phyloP scores from a whole-genome alignment of 164 flowering plant species.

The Magnolia sinica region DNA sequence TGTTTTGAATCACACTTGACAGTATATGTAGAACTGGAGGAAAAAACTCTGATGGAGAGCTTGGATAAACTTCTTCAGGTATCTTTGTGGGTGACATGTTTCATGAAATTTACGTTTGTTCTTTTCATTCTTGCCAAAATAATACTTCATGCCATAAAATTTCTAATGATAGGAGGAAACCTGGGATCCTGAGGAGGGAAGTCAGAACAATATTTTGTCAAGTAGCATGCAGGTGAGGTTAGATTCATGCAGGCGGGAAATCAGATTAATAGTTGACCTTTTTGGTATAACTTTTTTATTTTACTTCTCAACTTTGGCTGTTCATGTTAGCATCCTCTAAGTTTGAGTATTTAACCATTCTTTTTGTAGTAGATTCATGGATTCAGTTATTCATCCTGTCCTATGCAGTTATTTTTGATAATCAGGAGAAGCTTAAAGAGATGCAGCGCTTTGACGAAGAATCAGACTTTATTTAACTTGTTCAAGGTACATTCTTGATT shows the following conservation, averaged over 20 bases:
- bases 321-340: no score
- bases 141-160: background rate
- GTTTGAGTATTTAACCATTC: no score
- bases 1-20: slow-evolving; percentile 93
- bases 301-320: no score
- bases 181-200: slow-evolving; percentile 96
- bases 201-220: slow-evolving; percentile 85
- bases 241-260: background rate
- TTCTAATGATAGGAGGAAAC: slow-evolving; percentile 71
- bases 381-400: slow-evolving; percentile 7
- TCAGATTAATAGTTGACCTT: background rate
- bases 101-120: no score
- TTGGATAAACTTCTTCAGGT: slow-evolving; percentile 98
- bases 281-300: background rate
- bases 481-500: slow-evolving; percentile 54
- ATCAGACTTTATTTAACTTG: slow-evolving; percentile 79
- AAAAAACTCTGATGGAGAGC: slow-evolving; percentile 90
- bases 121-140: no score
- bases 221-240: slow-evolving; percentile 89
- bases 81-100: slow-evolving; percentile 7
- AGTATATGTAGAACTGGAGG: slow-evolving; percentile 88
- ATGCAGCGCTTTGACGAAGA: slow-evolving; percentile 92
- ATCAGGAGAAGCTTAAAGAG: slow-evolving; percentile 92
- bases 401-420: slow-evolving; percentile 67
- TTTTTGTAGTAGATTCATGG: background rate